Evolutionary conservation across 2,329 filamentous ascomycete genomes (phyloP).

Genomic region (Ophiocordyceps camponoti-floridani): DNA sequence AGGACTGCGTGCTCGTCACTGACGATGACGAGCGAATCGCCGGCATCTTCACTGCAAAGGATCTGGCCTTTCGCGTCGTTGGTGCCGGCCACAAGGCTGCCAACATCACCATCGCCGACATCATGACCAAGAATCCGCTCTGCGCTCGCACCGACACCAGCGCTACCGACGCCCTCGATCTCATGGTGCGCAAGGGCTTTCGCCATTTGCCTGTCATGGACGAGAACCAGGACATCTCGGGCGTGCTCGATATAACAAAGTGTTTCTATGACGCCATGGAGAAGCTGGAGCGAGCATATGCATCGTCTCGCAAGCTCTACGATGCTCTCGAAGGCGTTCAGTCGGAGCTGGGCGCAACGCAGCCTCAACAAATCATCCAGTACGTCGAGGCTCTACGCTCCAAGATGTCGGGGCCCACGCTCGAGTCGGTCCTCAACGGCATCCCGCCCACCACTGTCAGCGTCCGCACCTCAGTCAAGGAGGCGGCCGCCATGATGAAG

Average conservation of each 20-base stretch:
- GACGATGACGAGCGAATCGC: conserved; percentile 96
- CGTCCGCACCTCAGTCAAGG: conserved; percentile 88
- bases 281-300: conserved; percentile 93
- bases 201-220: conserved; percentile 97
- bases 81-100: conserved; percentile 77
- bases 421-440: conserved; percentile 86
- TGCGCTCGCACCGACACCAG: conserved; percentile 96
- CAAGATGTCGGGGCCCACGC: conserved; percentile 95
- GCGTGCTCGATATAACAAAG: conserved; percentile 96
- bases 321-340: conserved; percentile 96
- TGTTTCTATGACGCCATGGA: conserved; percentile 99
- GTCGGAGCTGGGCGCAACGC: conserved; percentile 85
- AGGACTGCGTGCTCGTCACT: conserved; percentile 94
- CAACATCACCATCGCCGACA: conserved; percentile 86
- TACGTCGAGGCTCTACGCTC: conserved; percentile 89
- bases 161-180: conserved; percentile 87
- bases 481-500: conserved; percentile 92
- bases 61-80: conserved; percentile 92
- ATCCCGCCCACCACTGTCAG: conserved; percentile 87
- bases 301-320: conserved; percentile 93
- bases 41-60: conserved; percentile 97
- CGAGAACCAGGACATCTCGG: conserved; percentile 97
- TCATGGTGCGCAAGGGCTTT: conserved; percentile 98
- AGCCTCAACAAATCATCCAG: conserved; percentile 96
- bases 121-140: conserved; percentile 99